Conservation (phyloP, 345 rosid species). For the Murraya koenigii region DNA sequence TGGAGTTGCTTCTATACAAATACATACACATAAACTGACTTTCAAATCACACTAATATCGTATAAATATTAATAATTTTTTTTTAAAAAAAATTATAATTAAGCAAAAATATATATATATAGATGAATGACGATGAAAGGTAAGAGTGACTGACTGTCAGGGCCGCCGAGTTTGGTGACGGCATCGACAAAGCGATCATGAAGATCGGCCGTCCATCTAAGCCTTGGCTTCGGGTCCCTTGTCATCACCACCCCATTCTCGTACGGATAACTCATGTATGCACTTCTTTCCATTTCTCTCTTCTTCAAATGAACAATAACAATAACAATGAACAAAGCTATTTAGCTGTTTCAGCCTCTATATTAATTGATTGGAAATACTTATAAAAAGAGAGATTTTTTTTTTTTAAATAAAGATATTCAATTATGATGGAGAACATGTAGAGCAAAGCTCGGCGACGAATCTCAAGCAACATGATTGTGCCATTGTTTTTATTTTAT, state of each 20-base stretch:
- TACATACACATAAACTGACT: neutral
- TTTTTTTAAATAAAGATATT: neutral
- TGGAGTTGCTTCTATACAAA: conserved; percentile 76
- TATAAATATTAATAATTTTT: too few species aligned
- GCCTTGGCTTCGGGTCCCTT: conserved; percentile 85
- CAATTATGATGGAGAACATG: conserved; percentile 25
- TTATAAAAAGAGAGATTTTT: neutral
- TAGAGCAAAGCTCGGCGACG: conserved; percentile 63
- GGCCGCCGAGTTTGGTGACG: conserved; percentile 70
- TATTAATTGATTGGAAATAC: too few species aligned
- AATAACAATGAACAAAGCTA: too few species aligned
- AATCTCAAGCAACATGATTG: conserved; percentile 46
- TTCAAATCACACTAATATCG: neutral
- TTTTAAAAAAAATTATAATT: too few species aligned
- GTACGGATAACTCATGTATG: conserved; percentile 26
- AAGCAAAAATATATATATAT: neutral
- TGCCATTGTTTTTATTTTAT: too few species aligned
- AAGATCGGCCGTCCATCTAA: conserved; percentile 70
- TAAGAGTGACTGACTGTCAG: conserved; percentile 41
- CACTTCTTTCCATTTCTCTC: conserved; percentile 41
- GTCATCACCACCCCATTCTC: conserved; percentile 73
- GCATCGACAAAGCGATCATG: conserved; percentile 68
- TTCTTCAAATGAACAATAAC: too few species aligned
- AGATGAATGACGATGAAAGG: neutral
- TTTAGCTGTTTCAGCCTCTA: too few species aligned